A percentile compares a stretch with the other conserved stretches of the same genome.
phyloP scores from a whole-genome alignment of 164 flowering plant species.

The Dillenia suffruticosa region DNA sequence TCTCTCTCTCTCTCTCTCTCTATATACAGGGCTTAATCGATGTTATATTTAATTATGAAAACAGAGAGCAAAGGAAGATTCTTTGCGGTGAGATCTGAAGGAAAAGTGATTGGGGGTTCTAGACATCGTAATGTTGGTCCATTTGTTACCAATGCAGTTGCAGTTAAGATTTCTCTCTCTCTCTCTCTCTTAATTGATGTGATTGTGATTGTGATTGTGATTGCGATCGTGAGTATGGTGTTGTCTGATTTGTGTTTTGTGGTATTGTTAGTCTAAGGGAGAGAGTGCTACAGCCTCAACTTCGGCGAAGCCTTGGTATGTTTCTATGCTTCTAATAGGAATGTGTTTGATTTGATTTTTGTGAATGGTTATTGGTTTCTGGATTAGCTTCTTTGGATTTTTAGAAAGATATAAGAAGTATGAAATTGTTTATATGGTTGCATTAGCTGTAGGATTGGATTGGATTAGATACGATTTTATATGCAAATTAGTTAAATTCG shows the following conservation, averaged over 20 bases:
- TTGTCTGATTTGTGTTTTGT: neutral
- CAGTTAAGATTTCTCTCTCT: conserved; percentile 24
- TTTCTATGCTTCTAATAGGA: neutral
- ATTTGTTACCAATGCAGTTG: conserved; percentile 51
- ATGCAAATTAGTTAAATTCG: no score
- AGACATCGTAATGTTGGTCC: conserved; percentile 19
- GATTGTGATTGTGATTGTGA: no score
- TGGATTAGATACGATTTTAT: no score
- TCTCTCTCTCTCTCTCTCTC: neutral
- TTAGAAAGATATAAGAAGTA: no score
- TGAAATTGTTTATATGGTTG: no score
- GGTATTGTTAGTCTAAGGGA: conserved; percentile 32
- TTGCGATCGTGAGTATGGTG: neutral
- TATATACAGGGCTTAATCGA: neutral
- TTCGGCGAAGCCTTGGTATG: conserved; percentile 49
- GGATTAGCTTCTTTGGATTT: no score
- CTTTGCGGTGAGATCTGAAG: conserved; percentile 40
- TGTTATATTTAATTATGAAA: conserved; percentile 5
- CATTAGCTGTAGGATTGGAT: no score
- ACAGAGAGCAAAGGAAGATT: conserved; percentile 36
- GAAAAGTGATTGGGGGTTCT: conserved; percentile 15
- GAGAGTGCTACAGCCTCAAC: conserved; percentile 31
- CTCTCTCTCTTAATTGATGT: neutral
- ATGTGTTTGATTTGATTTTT: no score
- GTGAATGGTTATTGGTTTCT: no score